Evolutionary conservation across 2,329 filamentous ascomycete species (phyloP).

Genomic region (Fusarium sp.): DNA sequence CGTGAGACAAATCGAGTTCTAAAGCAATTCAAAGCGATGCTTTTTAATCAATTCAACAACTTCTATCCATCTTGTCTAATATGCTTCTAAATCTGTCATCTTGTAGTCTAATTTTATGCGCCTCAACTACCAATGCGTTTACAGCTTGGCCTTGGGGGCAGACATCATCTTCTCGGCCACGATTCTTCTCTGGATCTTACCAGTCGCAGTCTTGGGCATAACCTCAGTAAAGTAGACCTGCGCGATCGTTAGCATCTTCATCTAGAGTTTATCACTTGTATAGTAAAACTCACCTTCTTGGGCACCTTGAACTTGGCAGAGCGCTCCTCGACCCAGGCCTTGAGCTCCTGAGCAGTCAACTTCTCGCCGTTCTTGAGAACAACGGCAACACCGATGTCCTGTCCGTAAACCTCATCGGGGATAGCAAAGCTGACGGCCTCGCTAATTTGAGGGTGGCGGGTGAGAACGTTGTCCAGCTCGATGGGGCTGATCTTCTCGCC

Average conservation of each 20-base stretch:
- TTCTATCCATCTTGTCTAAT: conserved; percentile 10
- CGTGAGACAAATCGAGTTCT: conserved; percentile 8
- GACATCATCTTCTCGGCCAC: conserved; percentile 89
- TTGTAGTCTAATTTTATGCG: conserved; percentile 2
- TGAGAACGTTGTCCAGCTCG: conserved; percentile 84
- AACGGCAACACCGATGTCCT: conserved; percentile 82
- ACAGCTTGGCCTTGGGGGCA: conserved; percentile 65
- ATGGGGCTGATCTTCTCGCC: conserved; percentile 92
- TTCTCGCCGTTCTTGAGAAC: conserved; percentile 75
- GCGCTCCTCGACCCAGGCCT: conserved; percentile 74
- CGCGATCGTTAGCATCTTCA: conserved; percentile 1
- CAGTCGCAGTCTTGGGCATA: conserved; percentile 93
- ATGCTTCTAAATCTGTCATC: conserved; percentile 6
- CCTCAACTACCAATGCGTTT: conserved; percentile 40
- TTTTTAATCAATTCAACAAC: conserved; percentile 9
- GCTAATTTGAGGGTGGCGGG: conserved; percentile 76
- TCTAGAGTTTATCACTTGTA: neutral
- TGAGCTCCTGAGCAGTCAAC: conserved; percentile 70
- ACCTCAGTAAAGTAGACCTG: conserved; percentile 83
- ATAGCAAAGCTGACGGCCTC: conserved; percentile 89
- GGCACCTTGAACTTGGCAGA: conserved; percentile 88
- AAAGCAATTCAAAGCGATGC: conserved; percentile 22
- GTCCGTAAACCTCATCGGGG: conserved; percentile 83
- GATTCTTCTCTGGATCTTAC: conserved; percentile 86
- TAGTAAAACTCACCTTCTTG: conserved; percentile 71